Base-by-base conservation (phyloP, 192 early-diverging fungal genomes). In the Coemansia sp. region DNA sequence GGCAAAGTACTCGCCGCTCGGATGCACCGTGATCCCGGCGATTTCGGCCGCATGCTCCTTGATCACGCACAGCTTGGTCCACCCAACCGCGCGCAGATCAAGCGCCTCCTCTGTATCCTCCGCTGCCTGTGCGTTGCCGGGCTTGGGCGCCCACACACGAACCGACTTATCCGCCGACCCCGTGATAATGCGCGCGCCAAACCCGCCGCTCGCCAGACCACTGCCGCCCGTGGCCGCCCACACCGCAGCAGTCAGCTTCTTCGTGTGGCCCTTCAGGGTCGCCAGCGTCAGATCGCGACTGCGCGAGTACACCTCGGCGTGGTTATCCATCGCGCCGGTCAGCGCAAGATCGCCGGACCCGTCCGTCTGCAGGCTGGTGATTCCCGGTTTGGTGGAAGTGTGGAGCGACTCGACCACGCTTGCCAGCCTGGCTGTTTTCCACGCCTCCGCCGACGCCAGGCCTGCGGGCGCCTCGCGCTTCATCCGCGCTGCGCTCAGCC, bases 381-480 rank as follows among this genome's bases (percentile, higher is more conserved):
- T 87, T 8, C 93, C 91, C 6, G 92, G 87, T 67, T 87, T 70
- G n/a, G 89, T 89, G 10, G 92, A 75, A n/a, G 85, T 75, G 68
- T 94, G 92, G 40, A 93, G 81, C 21, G 90, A 89, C 45, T 87
- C 76, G 26, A 91, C 71, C 40, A 76, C 73, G 5, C 74, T 56
- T 47, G 83, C 64, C 48, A 86, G 72, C 3, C 50, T 81, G 58
- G 85, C 94, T 0, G 83, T 77, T 54, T 85, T 81, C 62, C 97
- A 75, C 32, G 88, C 79, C 19, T 95, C 94, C 0, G 73, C 68
- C 5, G 89, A 79, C 1, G 92, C 86, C 21, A 90, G 84, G 11
- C 86, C 86, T n/a, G 85, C 81, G 40, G 94, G 90, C 44, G 88
- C 77, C 79, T 95, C 96, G 75, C 95, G 89, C 87, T 97, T 95